These are phyloP conservation scores for Secale cereale DNA, from an alignment of 176 grass and related monocot genomes.

Conservation along the genomic window DNA sequence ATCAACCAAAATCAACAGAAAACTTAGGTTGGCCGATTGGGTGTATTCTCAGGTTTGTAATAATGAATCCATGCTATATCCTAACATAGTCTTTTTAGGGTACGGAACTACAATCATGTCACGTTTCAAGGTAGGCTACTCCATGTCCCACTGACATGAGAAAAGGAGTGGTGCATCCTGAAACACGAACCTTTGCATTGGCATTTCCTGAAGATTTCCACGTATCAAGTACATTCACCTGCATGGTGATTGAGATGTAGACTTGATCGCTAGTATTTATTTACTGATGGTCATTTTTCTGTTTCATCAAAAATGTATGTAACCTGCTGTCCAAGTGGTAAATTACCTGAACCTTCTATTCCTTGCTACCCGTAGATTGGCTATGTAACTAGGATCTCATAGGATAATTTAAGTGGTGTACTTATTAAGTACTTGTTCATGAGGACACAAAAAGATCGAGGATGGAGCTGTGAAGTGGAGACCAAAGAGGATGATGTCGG, in stretches of 20 bases:
- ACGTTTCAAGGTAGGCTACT: background rate
- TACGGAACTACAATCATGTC: background rate
- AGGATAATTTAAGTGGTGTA: background rate
- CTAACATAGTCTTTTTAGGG: background rate
- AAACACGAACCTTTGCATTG: background rate
- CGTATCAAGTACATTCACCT: background rate
- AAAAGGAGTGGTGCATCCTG: background rate
- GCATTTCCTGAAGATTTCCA: background rate
- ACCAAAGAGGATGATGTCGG: background rate
- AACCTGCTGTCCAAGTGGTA: background rate
- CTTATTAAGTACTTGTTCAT: background rate
- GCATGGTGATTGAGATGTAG: background rate
- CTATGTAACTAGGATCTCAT: background rate
- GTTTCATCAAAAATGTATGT: background rate
- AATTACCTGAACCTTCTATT: background rate
- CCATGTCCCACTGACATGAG: background rate
- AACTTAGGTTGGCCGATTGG: background rate
- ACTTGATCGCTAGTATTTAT: background rate
- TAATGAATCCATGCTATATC: background rate
- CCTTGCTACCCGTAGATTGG: background rate
- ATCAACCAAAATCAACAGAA: background rate
- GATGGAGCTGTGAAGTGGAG: background rate
- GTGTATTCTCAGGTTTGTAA: background rate
- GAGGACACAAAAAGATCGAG: background rate
- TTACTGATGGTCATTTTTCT: background rate